Evolutionary conservation across 805 yeast species (phyloP).

Genomic region (Candida sphagnicola): DNA sequence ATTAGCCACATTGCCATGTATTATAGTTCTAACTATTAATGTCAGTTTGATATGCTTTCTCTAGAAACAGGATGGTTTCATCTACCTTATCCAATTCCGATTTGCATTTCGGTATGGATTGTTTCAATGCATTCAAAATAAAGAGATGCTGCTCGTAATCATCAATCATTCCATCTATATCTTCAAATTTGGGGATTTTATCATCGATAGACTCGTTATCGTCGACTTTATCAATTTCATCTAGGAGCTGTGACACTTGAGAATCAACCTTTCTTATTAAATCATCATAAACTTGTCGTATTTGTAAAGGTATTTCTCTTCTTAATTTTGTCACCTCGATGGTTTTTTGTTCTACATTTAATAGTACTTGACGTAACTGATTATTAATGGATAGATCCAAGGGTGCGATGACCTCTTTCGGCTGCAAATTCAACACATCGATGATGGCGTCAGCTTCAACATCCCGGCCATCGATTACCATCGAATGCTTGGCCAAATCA

Average conservation of each 20-base stretch:
- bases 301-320: conserved; percentile 44
- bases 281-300: conserved; percentile 33
- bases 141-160: conserved; percentile 26
- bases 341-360: conserved; percentile 60
- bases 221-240: conserved; percentile 11
- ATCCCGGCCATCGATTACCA: conserved; percentile 54
- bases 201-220: conserved; percentile 10
- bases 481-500: conserved; percentile 51
- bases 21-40: neutral
- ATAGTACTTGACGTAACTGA: conserved; percentile 51
- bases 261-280: conserved; percentile 27
- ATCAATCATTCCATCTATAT: conserved; percentile 14
- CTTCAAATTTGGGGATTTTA: conserved; percentile 8
- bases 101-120: conserved; percentile 30
- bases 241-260: conserved; percentile 23
- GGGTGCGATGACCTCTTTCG: conserved; percentile 54
- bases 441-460: conserved; percentile 6
- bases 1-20: no score
- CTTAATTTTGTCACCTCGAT: conserved; percentile 54
- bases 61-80: conserved; percentile 26
- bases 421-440: conserved; percentile 29
- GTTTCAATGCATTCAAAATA: conserved; percentile 30
- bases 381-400: conserved; percentile 65
- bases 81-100: conserved; percentile 32
- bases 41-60: conserved; percentile 12